phyloP scores from a whole-genome alignment of 495 filamentous ascomycete genomes.

The Penicillium cosmopolitanum region DNA sequence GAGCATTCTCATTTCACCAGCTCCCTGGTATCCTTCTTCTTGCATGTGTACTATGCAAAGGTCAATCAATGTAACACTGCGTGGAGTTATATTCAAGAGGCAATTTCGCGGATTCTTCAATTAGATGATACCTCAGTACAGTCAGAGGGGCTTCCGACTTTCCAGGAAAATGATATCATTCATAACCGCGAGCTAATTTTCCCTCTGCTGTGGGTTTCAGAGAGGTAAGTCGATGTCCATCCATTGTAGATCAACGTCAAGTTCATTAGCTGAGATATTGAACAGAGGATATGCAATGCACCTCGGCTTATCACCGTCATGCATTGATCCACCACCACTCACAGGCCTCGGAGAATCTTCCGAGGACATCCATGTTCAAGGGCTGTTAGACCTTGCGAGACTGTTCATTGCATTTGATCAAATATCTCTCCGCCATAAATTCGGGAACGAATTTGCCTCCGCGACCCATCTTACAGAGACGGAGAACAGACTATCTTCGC shows the following conservation, averaged over 20 bases:
- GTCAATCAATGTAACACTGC: conserved; percentile 33
- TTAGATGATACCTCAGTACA: conserved; percentile 18
- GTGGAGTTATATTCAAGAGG: conserved; percentile 40
- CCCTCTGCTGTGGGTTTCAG: conserved; percentile 37
- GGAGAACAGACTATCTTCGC: conserved; percentile 24
- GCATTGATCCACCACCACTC: conserved; percentile 18
- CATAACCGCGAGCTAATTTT: conserved; percentile 31
- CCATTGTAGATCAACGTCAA: neutral
- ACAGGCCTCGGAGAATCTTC: conserved; percentile 1
- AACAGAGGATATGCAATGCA: conserved; percentile 38
- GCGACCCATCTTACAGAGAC: conserved; percentile 20
- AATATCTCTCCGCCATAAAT: conserved; percentile 18
- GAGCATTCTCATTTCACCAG: conserved; percentile 24
- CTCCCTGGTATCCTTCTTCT: conserved; percentile 35
- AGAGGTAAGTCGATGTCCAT: conserved; percentile 24
- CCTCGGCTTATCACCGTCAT: conserved; percentile 34
- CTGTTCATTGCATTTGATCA: conserved; percentile 34
- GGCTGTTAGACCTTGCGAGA: conserved; percentile 31
- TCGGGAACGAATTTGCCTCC: neutral
- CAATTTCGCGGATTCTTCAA: conserved; percentile 29
- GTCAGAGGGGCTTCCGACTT: neutral
- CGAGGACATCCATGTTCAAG: conserved; percentile 26
- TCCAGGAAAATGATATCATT: conserved; percentile 6
- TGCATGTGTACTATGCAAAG: conserved; percentile 43
- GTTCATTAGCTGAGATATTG: neutral